Evolutionary conservation across 306 rosid genomes (phyloP), one percentile per base, ranked within the genome.

Genomic region (Prunus campanulata): DNA sequence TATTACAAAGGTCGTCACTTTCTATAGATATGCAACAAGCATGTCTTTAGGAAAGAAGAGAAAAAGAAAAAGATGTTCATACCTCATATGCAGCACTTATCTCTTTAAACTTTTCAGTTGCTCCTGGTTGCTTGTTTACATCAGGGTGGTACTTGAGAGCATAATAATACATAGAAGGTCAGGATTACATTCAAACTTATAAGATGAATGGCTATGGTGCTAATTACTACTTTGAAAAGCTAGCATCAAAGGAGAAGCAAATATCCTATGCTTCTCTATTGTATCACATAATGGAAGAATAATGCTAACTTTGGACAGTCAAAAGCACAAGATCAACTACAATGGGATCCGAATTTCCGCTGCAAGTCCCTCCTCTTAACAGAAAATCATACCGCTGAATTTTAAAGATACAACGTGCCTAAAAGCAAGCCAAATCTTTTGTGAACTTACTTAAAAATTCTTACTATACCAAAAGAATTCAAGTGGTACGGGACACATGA

Each of bases 11-110:
- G 19, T 22, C 64, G 32, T 78, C 47, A n/a, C 25, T 30, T 50
- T 20, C 78, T 74, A 10, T 14, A 30, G 19, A 27, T 11, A 72
- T 20, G 63, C 32, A 29, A 69, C 70, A 56, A 55, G 50, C 25
- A 39, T 30, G 50, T 60, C 56, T 56, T 35, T 14, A 2, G 52
- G 6, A 27, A 78, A 68, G 62, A 35, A 6, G 18, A 56, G 7
- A 27, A 29, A 24, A 32, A 71, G 20, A 22, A 27, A 55, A 66
- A 66, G 70, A 55, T 22, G 8, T 47, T 60, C 84, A 77, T 80
- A 95, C 97, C 97, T 95, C 98, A 63, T 92, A 95, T 1, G 98
- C 98, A 83, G 88, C 87, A 88, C 97, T 95, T 51, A 95, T 92
- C 86, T 95, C 97, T 88, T 95, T 95, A 62, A 92, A 95, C 82